Evolutionary conservation across 257 asterid genomes (phyloP), one percentile per base, ranked within the genome.

Genomic region (Rehmannia glutinosa): DNA sequence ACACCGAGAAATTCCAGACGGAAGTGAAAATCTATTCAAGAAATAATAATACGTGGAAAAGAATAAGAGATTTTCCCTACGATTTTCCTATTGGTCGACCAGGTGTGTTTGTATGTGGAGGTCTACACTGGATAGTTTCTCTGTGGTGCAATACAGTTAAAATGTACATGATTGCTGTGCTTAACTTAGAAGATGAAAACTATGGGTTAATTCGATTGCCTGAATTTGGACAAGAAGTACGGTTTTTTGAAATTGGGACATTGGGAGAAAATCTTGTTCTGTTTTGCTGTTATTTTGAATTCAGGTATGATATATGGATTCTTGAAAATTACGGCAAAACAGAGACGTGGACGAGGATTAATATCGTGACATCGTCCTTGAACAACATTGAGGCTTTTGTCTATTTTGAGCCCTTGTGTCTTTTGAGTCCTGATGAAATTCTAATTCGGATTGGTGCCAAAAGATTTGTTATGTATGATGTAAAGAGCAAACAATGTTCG

Each of bases 321-420:
- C 75, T 71, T 6, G 23, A 52, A 39, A 50, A 62, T 46, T 56
- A 61, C 27, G 69, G 47, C 5, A 19, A 47, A 12, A 6, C 8
- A 1, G 42, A 71, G 51, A 27, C 70, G 3, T 71, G 76, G 76
- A 53, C 65, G 27, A 62, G 32, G 70, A 54, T 52, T 11, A 62
- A 28, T 59, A 32, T 62, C n/a, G 19, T 0, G 16, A 11, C 1
- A 10, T 25, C 33, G 3, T 62, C 49, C 50, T 4, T 70, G 15
- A 21, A 4, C 1, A 27, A 66, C 20, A 6, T 39, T 0, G 59
- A 42, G 4, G 59, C 42, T 5, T 54, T 41, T n/a, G 6, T 41
- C 17, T 32, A 30, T 30, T 71, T 42, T 41, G 21, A 71, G 62
- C 68, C 74, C 19, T 15, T 69, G 42, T 69, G 53, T 47, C 2